Percentiles rank a stretch among this genome's conserved stretches.
These are phyloP conservation scores for Saksenaea vasiformis DNA, from an alignment of 371 early-diverging fungal species.

Conservation along the genomic window DNA sequence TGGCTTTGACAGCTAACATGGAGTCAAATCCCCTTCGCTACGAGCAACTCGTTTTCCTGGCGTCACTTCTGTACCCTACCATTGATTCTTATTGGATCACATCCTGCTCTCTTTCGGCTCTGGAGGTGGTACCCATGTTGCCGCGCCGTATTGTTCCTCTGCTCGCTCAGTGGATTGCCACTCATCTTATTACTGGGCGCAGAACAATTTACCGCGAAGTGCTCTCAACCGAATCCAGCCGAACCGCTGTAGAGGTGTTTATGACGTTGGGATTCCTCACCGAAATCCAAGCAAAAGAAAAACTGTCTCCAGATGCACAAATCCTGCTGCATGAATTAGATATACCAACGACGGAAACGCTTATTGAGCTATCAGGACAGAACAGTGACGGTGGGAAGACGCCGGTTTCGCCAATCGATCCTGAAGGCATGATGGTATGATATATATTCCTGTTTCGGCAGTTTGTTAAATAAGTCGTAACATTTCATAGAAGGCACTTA, in stretches of 20 bases:
- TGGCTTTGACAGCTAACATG: slow-evolving; percentile 31
- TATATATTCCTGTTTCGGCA: background rate
- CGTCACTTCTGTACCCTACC: slow-evolving; percentile 49
- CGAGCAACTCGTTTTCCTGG: slow-evolving; percentile 47
- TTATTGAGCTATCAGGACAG: slow-evolving; percentile 49
- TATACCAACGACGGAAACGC: slow-evolving; percentile 44
- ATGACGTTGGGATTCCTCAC: slow-evolving; percentile 47
- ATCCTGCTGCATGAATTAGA: slow-evolving; percentile 51
- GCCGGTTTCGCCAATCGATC: slow-evolving; percentile 42
- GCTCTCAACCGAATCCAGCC: slow-evolving; percentile 47
- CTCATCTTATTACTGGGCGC: slow-evolving; percentile 48
- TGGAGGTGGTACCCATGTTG: slow-evolving; percentile 50
- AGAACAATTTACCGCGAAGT: slow-evolving; percentile 54
- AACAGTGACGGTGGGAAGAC: slow-evolving; percentile 44
- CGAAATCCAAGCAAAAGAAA: slow-evolving; percentile 44
- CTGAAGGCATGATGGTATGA: slow-evolving; percentile 51
- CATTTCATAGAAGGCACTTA: slow-evolving; percentile 42
- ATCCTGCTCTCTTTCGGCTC: slow-evolving; percentile 51
- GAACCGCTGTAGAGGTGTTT: slow-evolving; percentile 45
- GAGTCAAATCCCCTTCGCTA: slow-evolving; percentile 37
- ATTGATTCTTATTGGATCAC: slow-evolving; percentile 56
- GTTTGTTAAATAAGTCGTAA: background rate
- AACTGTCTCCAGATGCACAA: slow-evolving; percentile 50
- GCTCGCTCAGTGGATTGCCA: slow-evolving; percentile 52
- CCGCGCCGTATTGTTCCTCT: slow-evolving; percentile 49